Base-by-base conservation (phyloP, 352 stramenopile species). In the Phytophthora syringae region DNA sequence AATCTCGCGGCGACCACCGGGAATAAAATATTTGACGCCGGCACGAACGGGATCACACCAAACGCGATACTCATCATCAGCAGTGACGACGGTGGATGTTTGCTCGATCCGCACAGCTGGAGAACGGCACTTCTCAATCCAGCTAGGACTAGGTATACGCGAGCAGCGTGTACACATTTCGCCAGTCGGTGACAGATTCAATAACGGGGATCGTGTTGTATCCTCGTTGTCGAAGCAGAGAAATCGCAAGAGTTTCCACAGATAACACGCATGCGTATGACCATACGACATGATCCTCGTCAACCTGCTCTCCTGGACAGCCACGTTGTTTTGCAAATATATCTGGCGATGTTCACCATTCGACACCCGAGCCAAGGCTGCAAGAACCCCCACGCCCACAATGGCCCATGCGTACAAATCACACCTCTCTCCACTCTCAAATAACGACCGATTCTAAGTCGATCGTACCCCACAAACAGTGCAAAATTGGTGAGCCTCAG, bases 171-270 rank as follows among this genome's bases (percentile, higher is more conserved):
- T 81, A 67, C 18, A 87, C 4, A 37, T 95, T 97, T n/a, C 79
- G 79, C 0, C 63, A 18, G 34, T 98, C 87, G 4, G 25, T 43
- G 4, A 92, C 18, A 22, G 34, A 61, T 16, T 74, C 65, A 43
- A 98, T 81, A 30, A 94, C 66, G 2, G 84, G 78, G 11, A 97
- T 86, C 10, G 88, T 95, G 36, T 89, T 87, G 57, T 92, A 98
- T 16, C 93, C n/a, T n/a, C 94, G 49, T 97, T 97, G 78, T 98
- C 91, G 43, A 96, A 98, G 54, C 76, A 90, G 7, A 98, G 73
- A 63, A 76, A 82, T 13, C 77, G 76, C 20, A 97, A 27, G 5
- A 98, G 73, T 49, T 98, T 97, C 76, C 74, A 93, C 24, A 93
- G 48, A 60, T 98, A 98, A 70, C 90, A 87, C 3, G 77, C 84